Base-by-base conservation (phyloP, 805 yeast species). In the Yamadazyma paraphyllophila region DNA sequence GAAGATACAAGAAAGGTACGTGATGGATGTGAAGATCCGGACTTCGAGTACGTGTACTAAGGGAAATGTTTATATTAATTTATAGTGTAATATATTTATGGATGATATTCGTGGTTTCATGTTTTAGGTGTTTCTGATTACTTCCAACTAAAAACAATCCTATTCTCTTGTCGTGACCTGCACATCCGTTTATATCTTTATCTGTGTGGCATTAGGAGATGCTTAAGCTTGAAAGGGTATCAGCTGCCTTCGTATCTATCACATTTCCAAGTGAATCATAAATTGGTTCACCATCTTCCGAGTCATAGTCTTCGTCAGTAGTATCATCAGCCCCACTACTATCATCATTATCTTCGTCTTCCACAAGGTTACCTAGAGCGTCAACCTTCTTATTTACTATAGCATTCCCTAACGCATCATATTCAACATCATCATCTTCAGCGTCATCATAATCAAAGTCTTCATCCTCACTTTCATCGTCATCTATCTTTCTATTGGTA, bases 401-500 rank as follows among this genome's bases (percentile, higher is more conserved):
- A 12, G 43, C 34, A 44, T 58, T 58, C 16, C 61, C 60, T 10
- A 56, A 43, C 11, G 51, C 51, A 31, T 57, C 63, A 43, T 56
- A 54, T 36, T 54, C 50, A 2, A 42, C 52, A 2, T 55, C 57
- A 40, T 50, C 33, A 3, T 34, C 42, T 41, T 37, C 34, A 36
- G 38, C 11, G 40, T 31, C 51, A 29, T 55, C 61, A 36, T 53
- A 52, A 35, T 54, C 50, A 10, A 41, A 49, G 2, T 56, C 55
- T 15, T 45, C 48, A 6, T 45, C 54, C 7, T 41, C 48, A 11
- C 27, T 33, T 3, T 44, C 51, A 9, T 38, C 36, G 14, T 17
- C 36, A 32, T 46, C 51, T 2, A 37, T 36, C 15, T 50, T 53
- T 49, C 84, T 78, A 53, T 88, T 88, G 3, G 85, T 83, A 55